Evolutionary conservation across 75 land plant species (phyloP).

Genomic region (Cryptomeria japonica): DNA sequence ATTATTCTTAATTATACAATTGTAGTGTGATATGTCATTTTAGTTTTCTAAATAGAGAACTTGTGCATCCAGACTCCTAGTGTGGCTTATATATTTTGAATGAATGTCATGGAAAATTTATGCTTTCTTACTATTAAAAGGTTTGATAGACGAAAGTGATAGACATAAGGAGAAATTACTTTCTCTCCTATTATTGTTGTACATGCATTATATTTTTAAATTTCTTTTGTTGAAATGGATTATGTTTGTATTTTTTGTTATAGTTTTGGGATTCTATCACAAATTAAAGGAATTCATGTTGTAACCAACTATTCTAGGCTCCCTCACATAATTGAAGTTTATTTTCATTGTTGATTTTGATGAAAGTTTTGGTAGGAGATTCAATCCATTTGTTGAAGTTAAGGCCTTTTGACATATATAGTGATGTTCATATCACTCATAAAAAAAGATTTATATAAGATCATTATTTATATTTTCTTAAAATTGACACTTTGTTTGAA

Average conservation of each 20-base stretch:
- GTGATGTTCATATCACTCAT: not conserved
- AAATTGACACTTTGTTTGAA: no score
- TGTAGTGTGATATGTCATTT: not conserved
- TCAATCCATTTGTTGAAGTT: not conserved
- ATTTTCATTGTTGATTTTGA: not conserved
- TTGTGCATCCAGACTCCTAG: constrained; percentile 48
- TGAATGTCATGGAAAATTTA: not conserved
- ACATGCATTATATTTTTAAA: not conserved
- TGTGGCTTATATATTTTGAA: constrained; percentile 14
- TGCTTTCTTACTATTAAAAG: not conserved
- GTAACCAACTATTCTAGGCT: not conserved
- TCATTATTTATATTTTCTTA: no score
- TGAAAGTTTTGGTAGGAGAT: not conserved
- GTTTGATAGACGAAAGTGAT: not conserved
- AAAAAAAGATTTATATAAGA: no score
- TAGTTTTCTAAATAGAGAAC: not conserved
- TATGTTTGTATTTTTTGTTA: not conserved
- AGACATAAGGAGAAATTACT: not conserved
- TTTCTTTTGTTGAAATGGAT: not conserved
- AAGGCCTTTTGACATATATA: not conserved
- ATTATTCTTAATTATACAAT: not conserved
- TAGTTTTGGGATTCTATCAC: not conserved
- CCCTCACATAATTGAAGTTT: not conserved
- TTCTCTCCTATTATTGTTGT: not conserved
- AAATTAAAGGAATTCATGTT: not conserved